phyloP scores from a whole-genome alignment of 345 rosid species.

The Trapa incisa region DNA sequence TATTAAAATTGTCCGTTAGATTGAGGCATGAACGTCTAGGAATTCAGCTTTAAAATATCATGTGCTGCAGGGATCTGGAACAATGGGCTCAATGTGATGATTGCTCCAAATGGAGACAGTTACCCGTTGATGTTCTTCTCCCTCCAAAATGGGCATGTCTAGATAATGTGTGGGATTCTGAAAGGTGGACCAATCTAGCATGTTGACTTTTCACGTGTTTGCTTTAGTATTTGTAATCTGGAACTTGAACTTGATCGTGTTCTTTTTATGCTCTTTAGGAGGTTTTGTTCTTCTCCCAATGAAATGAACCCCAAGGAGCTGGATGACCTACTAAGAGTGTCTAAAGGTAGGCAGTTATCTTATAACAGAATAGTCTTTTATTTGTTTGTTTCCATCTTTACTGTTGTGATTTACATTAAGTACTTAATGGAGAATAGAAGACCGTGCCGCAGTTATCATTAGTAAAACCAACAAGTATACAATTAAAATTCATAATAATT shows the following conservation, averaged over 20 bases:
- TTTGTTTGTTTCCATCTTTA: not conserved
- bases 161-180: conserved; percentile 64
- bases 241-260: not conserved
- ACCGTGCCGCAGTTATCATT: not conserved
- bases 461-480: not conserved
- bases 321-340: conserved; percentile 37
- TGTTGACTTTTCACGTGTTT: not conserved
- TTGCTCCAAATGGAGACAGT: conserved; percentile 78
- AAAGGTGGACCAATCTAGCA: conserved; percentile 26
- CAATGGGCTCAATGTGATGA: conserved; percentile 86
- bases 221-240: not conserved
- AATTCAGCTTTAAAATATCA: not conserved
- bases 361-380: not conserved
- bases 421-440: not conserved
- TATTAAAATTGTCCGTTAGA: not conserved
- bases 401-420: not conserved
- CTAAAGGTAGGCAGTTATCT: conserved; percentile 36
- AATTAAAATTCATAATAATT: not conserved
- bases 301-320: conserved; percentile 50
- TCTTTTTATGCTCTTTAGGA: conserved; percentile 29
- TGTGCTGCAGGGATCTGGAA: conserved; percentile 41
- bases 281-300: conserved; percentile 51
- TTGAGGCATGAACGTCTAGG: not conserved
- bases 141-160: conserved; percentile 65
- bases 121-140: conserved; percentile 59